Conservation (phyloP, 1,284 basidiomycete species). For the Irpex sp. region DNA sequence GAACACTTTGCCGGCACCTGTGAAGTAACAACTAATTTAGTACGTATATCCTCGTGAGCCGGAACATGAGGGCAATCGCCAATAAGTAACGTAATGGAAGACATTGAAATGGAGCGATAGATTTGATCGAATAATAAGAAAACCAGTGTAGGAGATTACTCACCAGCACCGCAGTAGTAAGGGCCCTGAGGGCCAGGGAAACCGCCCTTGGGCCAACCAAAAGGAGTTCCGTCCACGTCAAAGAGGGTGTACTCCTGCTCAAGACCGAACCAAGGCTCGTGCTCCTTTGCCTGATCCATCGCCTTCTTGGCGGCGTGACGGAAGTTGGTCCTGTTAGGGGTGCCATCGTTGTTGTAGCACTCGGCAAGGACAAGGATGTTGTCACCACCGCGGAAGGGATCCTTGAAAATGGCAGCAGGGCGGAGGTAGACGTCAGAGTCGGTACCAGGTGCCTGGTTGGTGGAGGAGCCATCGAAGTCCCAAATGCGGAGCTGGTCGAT, state of each 20-base stretch:
- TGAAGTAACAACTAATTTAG: slow-evolving; percentile 3
- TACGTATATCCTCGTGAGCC: neutral
- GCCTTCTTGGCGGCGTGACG: slow-evolving; percentile 87
- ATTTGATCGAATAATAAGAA: slow-evolving; percentile 5
- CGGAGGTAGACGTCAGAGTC: slow-evolving; percentile 99
- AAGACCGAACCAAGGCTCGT: slow-evolving; percentile 93
- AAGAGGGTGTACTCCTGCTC: slow-evolving; percentile 99
- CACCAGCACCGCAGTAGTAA: slow-evolving; percentile 99
- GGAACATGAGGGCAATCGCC: neutral
- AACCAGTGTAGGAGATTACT: slow-evolving; percentile 23
- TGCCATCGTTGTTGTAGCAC: slow-evolving; percentile 98
- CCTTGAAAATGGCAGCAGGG: slow-evolving; percentile 96
- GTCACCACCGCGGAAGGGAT: slow-evolving; percentile 98
- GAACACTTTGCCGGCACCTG: slow-evolving; percentile 94
- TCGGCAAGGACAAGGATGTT: slow-evolving; percentile 97
- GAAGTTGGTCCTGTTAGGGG: slow-evolving; percentile 96
- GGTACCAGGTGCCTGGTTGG: slow-evolving; percentile 89
- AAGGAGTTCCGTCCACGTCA: slow-evolving; percentile 87
- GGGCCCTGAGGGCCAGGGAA: slow-evolving; percentile 99
- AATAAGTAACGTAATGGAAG: neutral
- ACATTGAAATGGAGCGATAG: neutral
- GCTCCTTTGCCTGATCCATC: slow-evolving; percentile 86
- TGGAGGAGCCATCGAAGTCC: slow-evolving; percentile 99
- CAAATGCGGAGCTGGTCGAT: slow-evolving; percentile 87
- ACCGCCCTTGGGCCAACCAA: slow-evolving; percentile 97